Conservation (phyloP, 2,329 filamentous ascomycete species). For the Akanthomyces dipterigenus region DNA sequence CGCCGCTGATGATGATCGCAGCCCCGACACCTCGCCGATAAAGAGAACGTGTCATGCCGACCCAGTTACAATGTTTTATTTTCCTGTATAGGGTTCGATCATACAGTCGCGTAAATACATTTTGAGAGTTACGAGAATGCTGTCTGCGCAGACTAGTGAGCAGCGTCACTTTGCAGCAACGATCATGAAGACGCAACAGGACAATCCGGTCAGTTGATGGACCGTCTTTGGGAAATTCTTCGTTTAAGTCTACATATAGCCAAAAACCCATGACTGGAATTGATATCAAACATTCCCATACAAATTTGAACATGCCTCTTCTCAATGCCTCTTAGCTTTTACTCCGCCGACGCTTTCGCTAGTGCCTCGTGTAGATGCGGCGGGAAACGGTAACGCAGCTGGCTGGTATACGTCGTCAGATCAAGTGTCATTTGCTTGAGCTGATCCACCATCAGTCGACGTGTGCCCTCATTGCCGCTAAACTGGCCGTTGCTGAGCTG, state of each 20-base stretch:
- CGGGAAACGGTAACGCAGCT: conserved; percentile 85
- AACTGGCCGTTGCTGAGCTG: conserved; percentile 64
- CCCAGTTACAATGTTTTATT: no score
- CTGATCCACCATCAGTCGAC: conserved; percentile 58
- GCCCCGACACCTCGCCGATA: background rate
- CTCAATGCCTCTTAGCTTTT: conserved; percentile 8
- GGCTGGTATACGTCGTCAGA: conserved; percentile 86
- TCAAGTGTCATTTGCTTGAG: conserved; percentile 79
- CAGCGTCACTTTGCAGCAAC: no score
- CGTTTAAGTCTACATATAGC: conserved; percentile 8
- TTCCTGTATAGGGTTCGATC: no score
- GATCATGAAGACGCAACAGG: background rate
- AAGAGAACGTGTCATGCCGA: background rate
- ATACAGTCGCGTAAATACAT: no score
- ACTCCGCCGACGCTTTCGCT: conserved; percentile 71
- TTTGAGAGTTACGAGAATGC: no score
- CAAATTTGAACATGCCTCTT: background rate
- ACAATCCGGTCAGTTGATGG: background rate
- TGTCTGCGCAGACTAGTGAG: no score
- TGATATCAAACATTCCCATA: background rate
- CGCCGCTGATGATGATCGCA: background rate
- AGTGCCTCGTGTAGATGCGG: conserved; percentile 82
- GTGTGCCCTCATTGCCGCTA: conserved; percentile 62
- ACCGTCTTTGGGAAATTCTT: background rate
- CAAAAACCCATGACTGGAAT: background rate